Conservation (phyloP, 2,329 filamentous ascomycete species). For the Diplodia sapinea region DNA sequence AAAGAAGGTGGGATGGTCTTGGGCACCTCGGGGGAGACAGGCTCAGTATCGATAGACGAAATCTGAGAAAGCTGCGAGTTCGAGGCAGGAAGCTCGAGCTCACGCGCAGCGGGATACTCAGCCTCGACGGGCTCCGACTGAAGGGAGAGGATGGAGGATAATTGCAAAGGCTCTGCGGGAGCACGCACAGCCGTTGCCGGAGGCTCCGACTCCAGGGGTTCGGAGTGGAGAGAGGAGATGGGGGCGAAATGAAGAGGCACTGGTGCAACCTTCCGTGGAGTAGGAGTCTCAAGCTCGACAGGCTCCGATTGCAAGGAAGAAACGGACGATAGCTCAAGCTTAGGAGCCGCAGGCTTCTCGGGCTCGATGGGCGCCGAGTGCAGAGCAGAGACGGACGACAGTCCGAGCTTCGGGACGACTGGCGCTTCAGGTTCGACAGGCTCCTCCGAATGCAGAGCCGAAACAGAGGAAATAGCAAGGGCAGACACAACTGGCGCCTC, state of each 20-base stretch:
- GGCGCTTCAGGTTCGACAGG: constrained; percentile 37
- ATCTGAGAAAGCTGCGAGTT: constrained; percentile 25
- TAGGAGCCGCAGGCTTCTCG: constrained; percentile 11
- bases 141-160: constrained; percentile 26
- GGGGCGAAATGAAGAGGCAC: constrained; percentile 50
- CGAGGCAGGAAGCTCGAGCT: constrained; percentile 2
- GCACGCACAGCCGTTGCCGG: constrained; percentile 19
- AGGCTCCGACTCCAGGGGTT: constrained; percentile 34
- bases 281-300: constrained; percentile 32
- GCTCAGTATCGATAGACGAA: constrained; percentile 31
- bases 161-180: not conserved
- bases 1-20: constrained; percentile 11
- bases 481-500: constrained; percentile 26
- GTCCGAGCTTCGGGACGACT: constrained; percentile 12
- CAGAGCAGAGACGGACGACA: constrained; percentile 29
- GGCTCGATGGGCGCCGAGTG: constrained; percentile 35
- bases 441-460: constrained; percentile 53
- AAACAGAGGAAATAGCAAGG: constrained; percentile 32
- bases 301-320: constrained; percentile 37
- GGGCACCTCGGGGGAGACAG: constrained; percentile 31
- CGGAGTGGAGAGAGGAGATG: constrained; percentile 56
- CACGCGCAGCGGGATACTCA: constrained; percentile 10
- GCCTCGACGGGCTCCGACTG: constrained; percentile 29
- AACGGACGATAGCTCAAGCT: constrained; percentile 33
- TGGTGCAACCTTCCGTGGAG: constrained; percentile 3